Conservation (phyloP, 345 rosid species). For the Noccaea caerulescens region DNA sequence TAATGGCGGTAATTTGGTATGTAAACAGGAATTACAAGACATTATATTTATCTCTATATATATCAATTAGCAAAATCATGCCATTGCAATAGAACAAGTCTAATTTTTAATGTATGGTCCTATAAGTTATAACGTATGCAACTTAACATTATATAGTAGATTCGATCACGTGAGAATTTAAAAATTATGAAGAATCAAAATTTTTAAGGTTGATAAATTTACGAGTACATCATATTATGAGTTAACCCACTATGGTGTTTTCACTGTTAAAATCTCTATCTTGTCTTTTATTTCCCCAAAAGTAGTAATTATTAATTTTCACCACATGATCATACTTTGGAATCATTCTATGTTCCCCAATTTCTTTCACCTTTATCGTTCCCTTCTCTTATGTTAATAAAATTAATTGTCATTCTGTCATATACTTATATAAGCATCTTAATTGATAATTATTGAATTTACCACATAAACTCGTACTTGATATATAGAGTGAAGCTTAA, state of each 20-base stretch:
- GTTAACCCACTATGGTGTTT: not conserved
- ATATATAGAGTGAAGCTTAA: conserved; percentile 6
- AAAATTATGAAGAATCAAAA: not conserved
- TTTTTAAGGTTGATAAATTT: not conserved
- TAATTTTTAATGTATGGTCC: not conserved
- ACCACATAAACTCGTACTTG: conserved; percentile 34
- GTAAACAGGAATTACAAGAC: not conserved
- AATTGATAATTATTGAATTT: conserved; percentile 22
- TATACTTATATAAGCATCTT: not conserved
- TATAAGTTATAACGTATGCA: not conserved
- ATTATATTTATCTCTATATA: not conserved
- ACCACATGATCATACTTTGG: conserved; percentile 36
- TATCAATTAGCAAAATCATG: not conserved
- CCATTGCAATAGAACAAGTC: not conserved
- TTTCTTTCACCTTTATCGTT: conserved; percentile 29
- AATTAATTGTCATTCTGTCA: not conserved
- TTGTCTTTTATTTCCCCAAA: conserved; percentile 33
- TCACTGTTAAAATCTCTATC: conserved; percentile 21
- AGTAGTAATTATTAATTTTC: conserved; percentile 34
- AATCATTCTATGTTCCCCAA: conserved; percentile 42
- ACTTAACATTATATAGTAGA: not conserved
- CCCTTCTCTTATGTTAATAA: conserved; percentile 12
- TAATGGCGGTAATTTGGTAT: not conserved
- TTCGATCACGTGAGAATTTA: not conserved
- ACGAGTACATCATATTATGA: not conserved